Conservation (phyloP, 2,329 filamentous ascomycete genomes). For the Exophiala sp. region DNA sequence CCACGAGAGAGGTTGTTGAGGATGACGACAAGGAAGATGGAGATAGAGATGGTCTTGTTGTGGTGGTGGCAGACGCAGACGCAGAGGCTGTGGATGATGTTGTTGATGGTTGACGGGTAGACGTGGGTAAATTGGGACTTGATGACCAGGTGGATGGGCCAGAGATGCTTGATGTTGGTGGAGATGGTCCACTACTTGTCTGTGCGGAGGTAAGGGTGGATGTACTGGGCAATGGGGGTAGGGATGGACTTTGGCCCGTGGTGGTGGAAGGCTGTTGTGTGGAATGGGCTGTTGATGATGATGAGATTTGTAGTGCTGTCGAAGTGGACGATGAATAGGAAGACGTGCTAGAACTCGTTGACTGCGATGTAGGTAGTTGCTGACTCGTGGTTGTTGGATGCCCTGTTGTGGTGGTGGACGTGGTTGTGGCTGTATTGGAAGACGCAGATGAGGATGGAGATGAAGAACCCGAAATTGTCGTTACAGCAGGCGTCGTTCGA, state of each 20-base stretch:
- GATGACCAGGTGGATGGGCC: not conserved
- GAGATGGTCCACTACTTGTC: not conserved
- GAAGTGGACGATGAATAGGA: not conserved
- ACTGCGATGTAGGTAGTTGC: not conserved
- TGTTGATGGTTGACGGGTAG: not conserved
- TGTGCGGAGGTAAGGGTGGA: not conserved
- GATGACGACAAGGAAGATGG: not conserved
- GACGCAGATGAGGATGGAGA: not conserved
- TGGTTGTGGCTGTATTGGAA: not conserved
- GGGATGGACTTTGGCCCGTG: not conserved
- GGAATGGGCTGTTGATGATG: not conserved
- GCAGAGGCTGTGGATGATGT: not conserved
- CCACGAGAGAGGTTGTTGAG: not conserved
- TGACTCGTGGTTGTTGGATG: not conserved
- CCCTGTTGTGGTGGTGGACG: not conserved
- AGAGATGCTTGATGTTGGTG: not conserved
- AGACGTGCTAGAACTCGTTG: not conserved
- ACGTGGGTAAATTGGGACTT: not conserved
- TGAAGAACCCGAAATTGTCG: not conserved
- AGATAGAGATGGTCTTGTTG: not conserved
- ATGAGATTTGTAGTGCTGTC: constrained; percentile 29
- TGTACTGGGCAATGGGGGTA: not conserved
- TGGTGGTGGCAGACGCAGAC: not conserved
- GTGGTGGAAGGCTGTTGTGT: not conserved
- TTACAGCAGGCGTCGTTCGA: too few relatives aligned